Evolutionary conservation across 2,329 filamentous ascomycete genomes (phyloP).

Genomic region (Thelonectria discophora): DNA sequence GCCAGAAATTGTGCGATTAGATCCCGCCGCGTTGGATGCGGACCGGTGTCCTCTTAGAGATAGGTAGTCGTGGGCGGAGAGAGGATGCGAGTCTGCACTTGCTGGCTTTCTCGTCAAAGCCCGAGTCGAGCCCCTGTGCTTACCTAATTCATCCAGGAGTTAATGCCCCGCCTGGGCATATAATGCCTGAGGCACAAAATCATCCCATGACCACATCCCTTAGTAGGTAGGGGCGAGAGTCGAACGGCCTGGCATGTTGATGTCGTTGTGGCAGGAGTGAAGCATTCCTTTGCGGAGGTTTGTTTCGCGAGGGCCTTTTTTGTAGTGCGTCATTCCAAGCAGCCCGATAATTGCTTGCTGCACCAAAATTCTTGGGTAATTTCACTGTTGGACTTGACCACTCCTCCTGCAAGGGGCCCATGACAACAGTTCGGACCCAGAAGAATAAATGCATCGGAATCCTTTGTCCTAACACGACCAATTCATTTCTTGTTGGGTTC

Average conservation of each 20-base stretch:
- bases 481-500: neutral
- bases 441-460: neutral
- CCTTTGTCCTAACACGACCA: neutral
- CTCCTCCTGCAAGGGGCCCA: neutral
- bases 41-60: slow-evolving; percentile 43
- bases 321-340: neutral
- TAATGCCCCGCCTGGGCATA: slow-evolving; percentile 23
- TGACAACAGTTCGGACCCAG: neutral
- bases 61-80: slow-evolving; percentile 34
- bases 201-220: neutral
- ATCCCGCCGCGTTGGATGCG: slow-evolving; percentile 43
- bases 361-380: neutral
- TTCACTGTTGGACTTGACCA: neutral
- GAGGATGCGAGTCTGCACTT: slow-evolving; percentile 35
- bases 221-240: neutral
- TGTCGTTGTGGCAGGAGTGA: neutral
- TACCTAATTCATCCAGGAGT: slow-evolving; percentile 36
- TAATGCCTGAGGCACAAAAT: slow-evolving; percentile 36
- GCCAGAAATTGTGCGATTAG: slow-evolving; percentile 42
- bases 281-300: neutral
- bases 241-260: neutral
- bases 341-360: neutral
- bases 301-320: neutral
- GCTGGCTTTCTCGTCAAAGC: slow-evolving; percentile 31
- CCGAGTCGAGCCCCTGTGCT: slow-evolving; percentile 41